Evolutionary conservation across 768 basidiomycete genomes (phyloP).

Genomic region (Agaricus sinodeliciosus): DNA sequence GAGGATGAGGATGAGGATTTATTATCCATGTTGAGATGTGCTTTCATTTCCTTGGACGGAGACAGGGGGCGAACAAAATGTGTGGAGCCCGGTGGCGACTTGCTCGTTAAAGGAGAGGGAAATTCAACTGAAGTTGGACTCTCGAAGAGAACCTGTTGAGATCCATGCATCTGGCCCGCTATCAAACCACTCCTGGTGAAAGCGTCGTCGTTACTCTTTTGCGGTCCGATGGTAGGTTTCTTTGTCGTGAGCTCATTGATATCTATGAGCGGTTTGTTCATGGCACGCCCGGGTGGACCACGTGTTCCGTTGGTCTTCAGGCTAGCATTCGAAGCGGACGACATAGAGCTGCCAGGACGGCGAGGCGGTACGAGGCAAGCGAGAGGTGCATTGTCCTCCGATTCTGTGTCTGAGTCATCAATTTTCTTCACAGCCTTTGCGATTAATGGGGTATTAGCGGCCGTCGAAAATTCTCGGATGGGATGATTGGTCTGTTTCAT

Average conservation of each 20-base stretch:
- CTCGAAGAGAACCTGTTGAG: slow-evolving; percentile 1
- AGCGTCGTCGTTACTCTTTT: background rate
- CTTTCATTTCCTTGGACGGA: slow-evolving; percentile 20
- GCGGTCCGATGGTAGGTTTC: slow-evolving; percentile 6
- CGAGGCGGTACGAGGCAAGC: slow-evolving; percentile 54
- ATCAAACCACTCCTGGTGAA: slow-evolving; percentile 1
- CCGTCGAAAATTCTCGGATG: slow-evolving; percentile 21
- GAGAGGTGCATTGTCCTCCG: slow-evolving; percentile 55
- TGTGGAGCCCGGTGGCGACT: slow-evolving; percentile 23
- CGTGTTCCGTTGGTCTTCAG: slow-evolving; percentile 19
- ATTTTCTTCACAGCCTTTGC: background rate
- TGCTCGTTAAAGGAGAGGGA: slow-evolving; percentile 18
- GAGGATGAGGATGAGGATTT: background rate
- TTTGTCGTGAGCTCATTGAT: slow-evolving; percentile 35
- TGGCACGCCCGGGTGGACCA: slow-evolving; percentile 7
- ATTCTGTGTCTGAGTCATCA: slow-evolving; percentile 19
- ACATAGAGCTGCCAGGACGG: slow-evolving; percentile 60
- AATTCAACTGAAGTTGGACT: slow-evolving; percentile 18
- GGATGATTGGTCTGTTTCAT: slow-evolving; percentile 19
- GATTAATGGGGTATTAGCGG: slow-evolving; percentile 17
- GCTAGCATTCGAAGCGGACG: slow-evolving; percentile 28
- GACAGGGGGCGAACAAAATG: slow-evolving; percentile 31
- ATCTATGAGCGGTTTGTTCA: slow-evolving; percentile 43
- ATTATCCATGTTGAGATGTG: background rate
- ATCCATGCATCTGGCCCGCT: background rate